Evolutionary conservation across 2,329 filamentous ascomycete species (phyloP).

Genomic region (Whalleya microplaca): DNA sequence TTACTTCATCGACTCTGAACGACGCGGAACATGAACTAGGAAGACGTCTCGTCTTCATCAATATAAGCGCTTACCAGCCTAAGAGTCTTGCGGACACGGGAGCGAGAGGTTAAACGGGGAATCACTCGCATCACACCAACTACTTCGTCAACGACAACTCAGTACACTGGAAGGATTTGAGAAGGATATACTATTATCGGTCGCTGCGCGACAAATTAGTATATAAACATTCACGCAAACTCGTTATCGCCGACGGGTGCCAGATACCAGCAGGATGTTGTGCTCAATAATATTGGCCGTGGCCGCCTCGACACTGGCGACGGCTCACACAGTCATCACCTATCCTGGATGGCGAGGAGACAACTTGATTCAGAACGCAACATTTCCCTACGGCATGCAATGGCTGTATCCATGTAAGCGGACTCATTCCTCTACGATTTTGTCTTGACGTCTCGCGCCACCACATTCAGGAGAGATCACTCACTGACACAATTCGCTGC

Average conservation of each 20-base stretch:
- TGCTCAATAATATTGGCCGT: slow-evolving; percentile 49
- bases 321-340: slow-evolving; percentile 80
- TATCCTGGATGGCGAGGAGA: slow-evolving; percentile 89
- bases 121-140: not conserved
- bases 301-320: slow-evolving; percentile 52
- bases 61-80: not conserved
- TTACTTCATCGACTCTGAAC: not conserved
- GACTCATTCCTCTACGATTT: not conserved
- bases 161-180: not conserved
- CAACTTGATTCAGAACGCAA: slow-evolving; percentile 78
- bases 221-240: not conserved
- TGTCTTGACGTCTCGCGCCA: not conserved
- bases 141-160: not conserved
- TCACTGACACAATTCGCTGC: slow-evolving; percentile 6
- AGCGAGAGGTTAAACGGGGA: not conserved
- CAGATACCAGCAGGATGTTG: slow-evolving; percentile 45
- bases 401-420: slow-evolving; percentile 91
- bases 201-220: slow-evolving; percentile 13
- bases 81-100: not conserved
- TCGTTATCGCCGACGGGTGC: not conserved
- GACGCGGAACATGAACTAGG: not conserved
- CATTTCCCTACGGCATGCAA: slow-evolving; percentile 88
- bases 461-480: not conserved
- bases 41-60: not conserved
- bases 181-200: not conserved